A percentile compares a stretch with the other conserved stretches of the same genome.
Evolutionary conservation across 768 basidiomycete genomes (phyloP).

Genomic region (Ephemerocybe angulata): DNA sequence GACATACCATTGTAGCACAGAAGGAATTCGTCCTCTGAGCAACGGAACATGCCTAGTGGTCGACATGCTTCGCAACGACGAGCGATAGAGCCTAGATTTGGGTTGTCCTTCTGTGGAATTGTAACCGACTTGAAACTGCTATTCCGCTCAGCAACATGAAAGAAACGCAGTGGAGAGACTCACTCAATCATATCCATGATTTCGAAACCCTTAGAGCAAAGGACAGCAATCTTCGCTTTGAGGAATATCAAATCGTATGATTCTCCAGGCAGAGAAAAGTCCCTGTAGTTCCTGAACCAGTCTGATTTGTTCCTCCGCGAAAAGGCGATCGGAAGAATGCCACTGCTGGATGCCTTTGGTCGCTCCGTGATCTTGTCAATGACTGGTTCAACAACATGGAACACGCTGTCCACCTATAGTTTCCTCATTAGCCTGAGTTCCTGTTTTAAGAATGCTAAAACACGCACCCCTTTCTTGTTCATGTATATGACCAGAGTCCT

Average conservation of each 20-base stretch:
- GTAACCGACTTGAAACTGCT: conserved; percentile 78
- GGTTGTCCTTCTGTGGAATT: conserved; percentile 73
- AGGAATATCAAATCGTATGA: conserved; percentile 87
- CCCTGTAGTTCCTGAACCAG: conserved; percentile 90
- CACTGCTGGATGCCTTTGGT: conserved; percentile 60
- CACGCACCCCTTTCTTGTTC: conserved; percentile 80
- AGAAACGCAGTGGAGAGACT: not conserved
- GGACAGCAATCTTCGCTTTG: conserved; percentile 85
- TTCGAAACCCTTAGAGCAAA: conserved; percentile 92
- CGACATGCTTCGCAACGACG: conserved; percentile 78
- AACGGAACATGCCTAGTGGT: conserved; percentile 88
- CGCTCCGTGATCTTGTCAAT: conserved; percentile 79
- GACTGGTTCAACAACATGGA: conserved; percentile 92
- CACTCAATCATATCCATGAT: conserved; percentile 95
- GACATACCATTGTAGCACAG: conserved; percentile 83
- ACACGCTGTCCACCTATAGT: conserved; percentile 70
- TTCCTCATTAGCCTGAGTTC: not conserved
- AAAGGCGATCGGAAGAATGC: conserved; percentile 57
- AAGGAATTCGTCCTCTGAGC: conserved; percentile 82
- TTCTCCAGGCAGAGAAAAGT: conserved; percentile 84
- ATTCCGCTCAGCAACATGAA: not conserved
- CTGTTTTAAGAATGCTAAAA: not conserved
- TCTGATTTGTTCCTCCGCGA: conserved; percentile 69
- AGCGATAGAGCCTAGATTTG: conserved; percentile 61
- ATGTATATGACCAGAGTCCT: conserved; percentile 93